Evolutionary conservation across 768 basidiomycete species (phyloP).

Genomic region (Clitopilus passeckerianus): DNA sequence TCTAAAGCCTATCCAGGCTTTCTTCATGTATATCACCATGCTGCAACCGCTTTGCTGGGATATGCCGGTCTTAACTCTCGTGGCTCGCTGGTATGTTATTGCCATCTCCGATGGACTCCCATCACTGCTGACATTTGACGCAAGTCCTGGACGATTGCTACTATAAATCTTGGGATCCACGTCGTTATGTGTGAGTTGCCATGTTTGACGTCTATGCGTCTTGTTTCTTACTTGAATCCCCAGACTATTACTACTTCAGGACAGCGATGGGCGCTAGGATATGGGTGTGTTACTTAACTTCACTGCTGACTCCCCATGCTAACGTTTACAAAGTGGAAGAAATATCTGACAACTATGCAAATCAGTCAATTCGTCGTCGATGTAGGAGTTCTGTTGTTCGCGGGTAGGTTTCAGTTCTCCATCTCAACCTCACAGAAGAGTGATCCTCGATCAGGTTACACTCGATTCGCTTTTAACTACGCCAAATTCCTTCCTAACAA

Average conservation of each 20-base stretch:
- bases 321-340: slow-evolving; percentile 74
- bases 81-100: slow-evolving; percentile 78
- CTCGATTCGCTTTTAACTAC: slow-evolving; percentile 42
- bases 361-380: slow-evolving; percentile 96
- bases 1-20: slow-evolving; percentile 58
- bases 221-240: not conserved
- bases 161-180: slow-evolving; percentile 87
- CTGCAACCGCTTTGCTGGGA: slow-evolving; percentile 93
- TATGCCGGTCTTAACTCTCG: slow-evolving; percentile 90
- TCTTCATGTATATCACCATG: slow-evolving; percentile 98
- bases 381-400: slow-evolving; percentile 87
- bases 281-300: slow-evolving; percentile 42
- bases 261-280: slow-evolving; percentile 95
- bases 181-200: slow-evolving; percentile 87
- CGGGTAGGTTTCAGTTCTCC: slow-evolving; percentile 45
- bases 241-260: slow-evolving; percentile 99
- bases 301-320: not conserved
- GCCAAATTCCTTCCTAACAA: slow-evolving; percentile 50
- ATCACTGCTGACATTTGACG: too few relatives aligned
- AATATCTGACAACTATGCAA: slow-evolving; percentile 95
- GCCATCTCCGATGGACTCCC: too few relatives aligned
- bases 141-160: slow-evolving; percentile 95
- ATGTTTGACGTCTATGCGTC: not conserved
- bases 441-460: slow-evolving; percentile 2
- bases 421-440: not conserved